Evolutionary conservation across 257 asterid species (phyloP), one percentile per base, ranked within the genome.

Genomic region (Solanum chmielewskii): DNA sequence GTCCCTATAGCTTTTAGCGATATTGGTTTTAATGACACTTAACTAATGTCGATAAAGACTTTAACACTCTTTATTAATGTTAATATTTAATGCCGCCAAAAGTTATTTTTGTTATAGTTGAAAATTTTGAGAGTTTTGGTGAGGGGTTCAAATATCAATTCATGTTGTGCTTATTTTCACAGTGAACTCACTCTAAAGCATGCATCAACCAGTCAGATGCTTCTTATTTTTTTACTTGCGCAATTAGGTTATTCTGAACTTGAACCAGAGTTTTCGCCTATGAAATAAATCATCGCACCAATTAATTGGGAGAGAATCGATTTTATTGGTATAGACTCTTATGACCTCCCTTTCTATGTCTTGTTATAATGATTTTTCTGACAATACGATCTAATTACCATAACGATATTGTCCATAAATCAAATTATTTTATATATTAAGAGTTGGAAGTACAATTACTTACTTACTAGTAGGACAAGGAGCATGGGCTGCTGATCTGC

Each of bases 401-500:
- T 31, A n/a, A 64, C 4, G 4, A 0, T n/a, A 3, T 11, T 64
- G 2, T n/a, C 1, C 3, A 64, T 64, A n/a, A 2, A 64, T n/a
- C 9, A 64, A 64, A 2, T 64, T n/a, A 64, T 64, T 25, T 64
- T 25, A 3, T 64, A 0, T 0, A 64, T n/a, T 62, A 76, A 6
- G 83, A 11, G 83, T n/a, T 42, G n/a, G 37, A 89, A 83, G 91
- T 88, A 89, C 91, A 89, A 86, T 86, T 76, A 85, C 88, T 9
- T 56, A 56, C 20, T 56, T 27, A 71, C 69, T 62, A 84, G 85
- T 88, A 84, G 89, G 94, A 88, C 87, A 86, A 25, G 91, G 89
- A 89, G 92, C 93, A 90, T 91, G 97, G 95, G 94, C 87, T 91
- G 93, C 84, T 64, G 70, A 62, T 89, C 87, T 80, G 83, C 89